Evolutionary conservation across 1,284 basidiomycete genomes (phyloP).

Genomic region (Neolentinus lepideus): DNA sequence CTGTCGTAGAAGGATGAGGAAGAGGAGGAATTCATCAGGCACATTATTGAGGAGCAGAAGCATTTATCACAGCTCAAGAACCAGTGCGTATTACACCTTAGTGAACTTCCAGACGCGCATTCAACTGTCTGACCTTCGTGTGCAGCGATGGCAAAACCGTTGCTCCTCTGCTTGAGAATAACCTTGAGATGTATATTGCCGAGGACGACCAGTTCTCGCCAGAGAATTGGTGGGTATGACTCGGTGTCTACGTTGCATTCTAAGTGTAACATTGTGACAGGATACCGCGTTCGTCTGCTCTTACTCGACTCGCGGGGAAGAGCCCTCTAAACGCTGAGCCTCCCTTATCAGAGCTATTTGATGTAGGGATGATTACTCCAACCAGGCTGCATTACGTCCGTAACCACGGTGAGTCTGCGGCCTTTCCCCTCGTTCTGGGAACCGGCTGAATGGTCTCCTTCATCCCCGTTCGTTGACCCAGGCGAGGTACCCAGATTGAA

Average conservation of each 20-base stretch:
- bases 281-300: conserved; percentile 17
- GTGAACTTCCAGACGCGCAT: neutral
- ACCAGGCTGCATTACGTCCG: conserved; percentile 19
- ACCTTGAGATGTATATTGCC: neutral
- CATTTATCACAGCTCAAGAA: neutral
- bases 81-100: neutral
- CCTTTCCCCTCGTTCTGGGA: neutral
- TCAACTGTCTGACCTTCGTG: too few relatives aligned
- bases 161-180: neutral
- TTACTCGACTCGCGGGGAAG: conserved; percentile 15
- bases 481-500: conserved; percentile 13
- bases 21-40: neutral
- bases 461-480: neutral
- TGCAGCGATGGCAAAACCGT: neutral
- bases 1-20: neutral
- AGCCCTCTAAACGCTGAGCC: conserved; percentile 18
- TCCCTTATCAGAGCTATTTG: conserved; percentile 10
- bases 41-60: neutral
- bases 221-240: neutral
- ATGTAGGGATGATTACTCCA: conserved; percentile 16
- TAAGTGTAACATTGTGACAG: too few relatives aligned
- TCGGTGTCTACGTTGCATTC: neutral
- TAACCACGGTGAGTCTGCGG: conserved; percentile 11
- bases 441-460: neutral
- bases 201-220: neutral